phyloP scores from a whole-genome alignment of 805 yeast species.

The Candida sithepensis region DNA sequence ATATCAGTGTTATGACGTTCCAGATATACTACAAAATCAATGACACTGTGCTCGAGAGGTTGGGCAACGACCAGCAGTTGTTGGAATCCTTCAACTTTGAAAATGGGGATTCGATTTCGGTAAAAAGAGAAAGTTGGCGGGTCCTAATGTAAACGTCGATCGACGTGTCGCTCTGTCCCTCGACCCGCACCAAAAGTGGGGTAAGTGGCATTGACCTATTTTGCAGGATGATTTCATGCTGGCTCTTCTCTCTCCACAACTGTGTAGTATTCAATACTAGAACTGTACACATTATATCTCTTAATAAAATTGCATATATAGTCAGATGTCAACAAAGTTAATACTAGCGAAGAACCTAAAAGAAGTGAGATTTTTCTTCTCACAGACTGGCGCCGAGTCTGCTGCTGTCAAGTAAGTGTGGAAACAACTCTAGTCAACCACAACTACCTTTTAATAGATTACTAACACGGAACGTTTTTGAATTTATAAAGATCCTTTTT shows the following conservation, averaged over 20 bases:
- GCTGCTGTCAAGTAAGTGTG: slow-evolving; percentile 46
- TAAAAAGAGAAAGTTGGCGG: slow-evolving; percentile 8
- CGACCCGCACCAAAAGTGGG: not conserved
- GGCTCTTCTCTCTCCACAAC: too few relatives aligned
- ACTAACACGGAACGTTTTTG: slow-evolving; percentile 1
- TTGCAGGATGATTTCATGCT: too few relatives aligned
- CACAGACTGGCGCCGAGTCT: slow-evolving; percentile 75
- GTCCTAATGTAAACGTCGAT: not conserved
- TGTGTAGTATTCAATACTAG: too few relatives aligned
- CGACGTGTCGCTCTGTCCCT: not conserved
- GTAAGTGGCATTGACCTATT: too few relatives aligned
- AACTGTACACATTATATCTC: not conserved
- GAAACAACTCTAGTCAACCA: too few relatives aligned
- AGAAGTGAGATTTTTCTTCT: slow-evolving; percentile 79
- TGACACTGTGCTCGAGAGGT: not conserved
- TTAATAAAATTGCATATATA: too few relatives aligned
- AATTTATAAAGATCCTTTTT: slow-evolving; percentile 47
- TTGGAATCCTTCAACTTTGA: slow-evolving; percentile 8
- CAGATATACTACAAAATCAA: slow-evolving; percentile 17
- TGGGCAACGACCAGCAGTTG: slow-evolving; percentile 20
- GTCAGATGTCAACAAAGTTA: slow-evolving; percentile 23
- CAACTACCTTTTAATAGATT: not conserved
- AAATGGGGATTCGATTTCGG: slow-evolving; percentile 5
- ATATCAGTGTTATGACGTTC: slow-evolving; percentile 21
- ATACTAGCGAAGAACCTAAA: slow-evolving; percentile 52